Evolutionary conservation across 83 land plant genomes (phyloP).

Genomic region (Picea engelmannii): DNA sequence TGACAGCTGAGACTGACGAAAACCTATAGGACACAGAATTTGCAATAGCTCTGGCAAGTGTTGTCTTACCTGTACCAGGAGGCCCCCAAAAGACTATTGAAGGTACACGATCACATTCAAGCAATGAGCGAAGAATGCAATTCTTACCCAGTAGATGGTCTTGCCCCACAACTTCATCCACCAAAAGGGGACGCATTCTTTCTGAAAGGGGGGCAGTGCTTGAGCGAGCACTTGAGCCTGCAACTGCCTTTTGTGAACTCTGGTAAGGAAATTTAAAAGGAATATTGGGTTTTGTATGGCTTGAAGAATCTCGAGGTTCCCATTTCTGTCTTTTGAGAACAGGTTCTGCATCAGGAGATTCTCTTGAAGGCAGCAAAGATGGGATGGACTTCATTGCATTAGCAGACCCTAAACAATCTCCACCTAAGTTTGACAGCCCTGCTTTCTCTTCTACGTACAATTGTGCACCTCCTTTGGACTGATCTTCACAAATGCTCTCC

Average conservation of each 20-base stretch:
- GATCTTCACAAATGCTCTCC: conserved; percentile 12
- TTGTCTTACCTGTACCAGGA: conserved; percentile 96
- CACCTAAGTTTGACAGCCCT: conserved; percentile 13
- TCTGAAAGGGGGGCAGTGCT: conserved; percentile 61
- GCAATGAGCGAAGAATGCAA: conserved; percentile 53
- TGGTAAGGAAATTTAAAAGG: conserved; percentile 13
- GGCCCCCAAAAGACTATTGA: conserved; percentile 96
- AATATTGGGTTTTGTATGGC: conserved; percentile 6
- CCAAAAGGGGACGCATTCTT: conserved; percentile 77
- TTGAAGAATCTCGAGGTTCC: conserved; percentile 11
- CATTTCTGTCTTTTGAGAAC: conserved; percentile 7
- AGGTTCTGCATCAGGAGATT: conserved; percentile 11
- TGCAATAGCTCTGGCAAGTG: conserved; percentile 80
- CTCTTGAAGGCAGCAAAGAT: conserved; percentile 3
- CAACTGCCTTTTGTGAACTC: conserved; percentile 15
- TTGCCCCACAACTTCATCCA: conserved; percentile 81
- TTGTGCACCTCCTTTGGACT: conserved; percentile 11
- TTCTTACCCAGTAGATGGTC: conserved; percentile 66
- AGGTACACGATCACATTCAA: conserved; percentile 47
- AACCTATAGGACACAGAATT: conserved; percentile 54
- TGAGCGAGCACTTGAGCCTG: conserved; percentile 16
- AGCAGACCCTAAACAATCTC: conserved; percentile 15
- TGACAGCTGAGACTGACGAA: conserved; percentile 79
- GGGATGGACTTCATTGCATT: conserved; percentile 13
- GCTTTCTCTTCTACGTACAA: conserved; percentile 15